A percentile compares a stretch with the other conserved stretches of the same genome.
Evolutionary conservation across 2,329 filamentous ascomycete species (phyloP).

Genomic region (Dactylellina haptotyla): DNA sequence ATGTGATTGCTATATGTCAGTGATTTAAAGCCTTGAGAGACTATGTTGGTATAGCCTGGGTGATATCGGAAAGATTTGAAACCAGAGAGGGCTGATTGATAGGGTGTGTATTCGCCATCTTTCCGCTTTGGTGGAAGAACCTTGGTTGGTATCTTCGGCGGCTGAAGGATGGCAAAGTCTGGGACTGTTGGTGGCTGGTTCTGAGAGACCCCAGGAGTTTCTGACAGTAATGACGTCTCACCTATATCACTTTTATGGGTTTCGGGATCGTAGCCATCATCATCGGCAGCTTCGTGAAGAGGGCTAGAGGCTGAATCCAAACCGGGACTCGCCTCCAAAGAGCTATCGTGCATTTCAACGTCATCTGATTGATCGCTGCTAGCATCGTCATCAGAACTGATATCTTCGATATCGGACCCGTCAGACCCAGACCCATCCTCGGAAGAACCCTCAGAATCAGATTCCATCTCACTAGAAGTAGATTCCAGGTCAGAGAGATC

Average conservation of each 20-base stretch:
- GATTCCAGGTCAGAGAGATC: slow-evolving; percentile 34
- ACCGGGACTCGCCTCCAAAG: not conserved
- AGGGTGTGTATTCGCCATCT: slow-evolving; percentile 69
- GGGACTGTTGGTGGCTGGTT: slow-evolving; percentile 57
- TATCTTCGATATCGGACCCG: no score
- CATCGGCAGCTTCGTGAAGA: slow-evolving; percentile 18
- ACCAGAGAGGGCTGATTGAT: slow-evolving; percentile 81
- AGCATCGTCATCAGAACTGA: slow-evolving; percentile 10
- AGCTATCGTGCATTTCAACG: slow-evolving; percentile 30
- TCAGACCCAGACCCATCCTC: not conserved
- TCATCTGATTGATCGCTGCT: slow-evolving; percentile 33
- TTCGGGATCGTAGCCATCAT: slow-evolving; percentile 32
- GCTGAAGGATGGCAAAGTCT: slow-evolving; percentile 12
- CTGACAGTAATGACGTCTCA: slow-evolving; percentile 27
- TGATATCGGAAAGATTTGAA: slow-evolving; percentile 94
- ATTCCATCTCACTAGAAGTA: slow-evolving; percentile 3
- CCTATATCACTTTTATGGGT: slow-evolving; percentile 34
- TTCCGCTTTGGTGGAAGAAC: slow-evolving; percentile 57
- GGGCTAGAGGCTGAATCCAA: slow-evolving; percentile 27
- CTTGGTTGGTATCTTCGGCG: slow-evolving; percentile 8
- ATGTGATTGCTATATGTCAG: slow-evolving; percentile 94
- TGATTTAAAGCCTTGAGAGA: slow-evolving; percentile 82
- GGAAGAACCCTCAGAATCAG: not conserved
- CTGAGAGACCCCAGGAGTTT: slow-evolving; percentile 58
- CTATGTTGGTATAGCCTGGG: slow-evolving; percentile 74